Conservation (phyloP, 164 flowering plant species). For the Kalanchoe fedtschenkoi region DNA sequence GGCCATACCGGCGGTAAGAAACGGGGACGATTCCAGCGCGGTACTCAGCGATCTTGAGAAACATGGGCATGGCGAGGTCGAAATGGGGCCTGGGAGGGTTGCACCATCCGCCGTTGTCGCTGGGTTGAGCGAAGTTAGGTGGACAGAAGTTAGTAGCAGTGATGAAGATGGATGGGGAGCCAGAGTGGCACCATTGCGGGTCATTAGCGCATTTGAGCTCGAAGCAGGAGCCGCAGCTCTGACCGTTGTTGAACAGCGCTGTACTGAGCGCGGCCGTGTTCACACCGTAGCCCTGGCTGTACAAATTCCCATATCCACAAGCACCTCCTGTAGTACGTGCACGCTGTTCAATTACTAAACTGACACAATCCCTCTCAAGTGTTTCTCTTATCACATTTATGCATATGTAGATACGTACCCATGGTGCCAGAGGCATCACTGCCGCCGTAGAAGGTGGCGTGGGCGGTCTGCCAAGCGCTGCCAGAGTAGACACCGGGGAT, state of each 20-base stretch:
- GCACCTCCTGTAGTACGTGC: conserved; percentile 33
- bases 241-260: conserved; percentile 44
- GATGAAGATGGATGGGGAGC: conserved; percentile 37
- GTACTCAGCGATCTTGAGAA: conserved; percentile 50
- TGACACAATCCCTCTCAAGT: neutral
- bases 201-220: conserved; percentile 40
- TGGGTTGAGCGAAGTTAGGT: conserved; percentile 36
- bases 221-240: conserved; percentile 44
- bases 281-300: conserved; percentile 51
- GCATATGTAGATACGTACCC: conserved; percentile 22
- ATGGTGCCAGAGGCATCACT: conserved; percentile 58
- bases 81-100: conserved; percentile 54
- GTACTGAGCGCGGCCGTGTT: conserved; percentile 56
- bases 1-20: conserved; percentile 33
- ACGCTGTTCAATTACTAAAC: neutral
- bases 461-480: conserved; percentile 39
- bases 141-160: conserved; percentile 58
- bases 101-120: conserved; percentile 59
- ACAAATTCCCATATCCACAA: conserved; percentile 53
- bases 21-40: conserved; percentile 54
- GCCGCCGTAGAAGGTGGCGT: conserved; percentile 60
- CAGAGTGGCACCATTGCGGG: conserved; percentile 43
- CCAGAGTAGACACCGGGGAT: conserved; percentile 42
- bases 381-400: neutral
- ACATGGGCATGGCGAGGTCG: conserved; percentile 60